Conservation (phyloP, 768 basidiomycete genomes). For the Pulveroboletus sp. region DNA sequence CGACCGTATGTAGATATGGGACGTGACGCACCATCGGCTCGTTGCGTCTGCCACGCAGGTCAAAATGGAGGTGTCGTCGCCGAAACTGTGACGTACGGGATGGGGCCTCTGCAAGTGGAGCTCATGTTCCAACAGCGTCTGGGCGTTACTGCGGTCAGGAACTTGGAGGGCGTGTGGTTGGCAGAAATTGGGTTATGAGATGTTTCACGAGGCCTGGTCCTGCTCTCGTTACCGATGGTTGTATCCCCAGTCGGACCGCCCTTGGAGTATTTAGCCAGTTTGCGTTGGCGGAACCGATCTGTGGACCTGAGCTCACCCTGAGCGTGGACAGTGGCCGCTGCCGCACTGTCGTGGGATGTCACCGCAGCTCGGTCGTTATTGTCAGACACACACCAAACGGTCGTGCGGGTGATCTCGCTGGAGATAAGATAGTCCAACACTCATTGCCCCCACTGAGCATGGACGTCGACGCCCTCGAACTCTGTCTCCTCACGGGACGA, state of each 20-base stretch:
- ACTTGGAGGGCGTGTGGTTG: too few relatives aligned
- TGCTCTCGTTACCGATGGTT: not conserved
- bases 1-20: slow-evolving; percentile 35
- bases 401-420: too few relatives aligned
- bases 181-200: not conserved
- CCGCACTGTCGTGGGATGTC: slow-evolving; percentile 1
- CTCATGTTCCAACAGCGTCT: not conserved
- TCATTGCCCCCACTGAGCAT: slow-evolving; percentile 4
- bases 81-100: slow-evolving; percentile 14
- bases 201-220: not conserved
- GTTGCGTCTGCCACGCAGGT: slow-evolving; percentile 42
- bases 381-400: too few relatives aligned
- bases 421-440: too few relatives aligned
- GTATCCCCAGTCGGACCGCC: too few relatives aligned
- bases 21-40: slow-evolving; percentile 33
- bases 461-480: slow-evolving; percentile 40
- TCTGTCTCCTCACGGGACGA: slow-evolving; percentile 49
- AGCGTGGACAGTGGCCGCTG: not conserved
- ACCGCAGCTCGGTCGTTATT: too few relatives aligned
- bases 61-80: slow-evolving; percentile 27
- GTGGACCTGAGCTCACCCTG: not conserved
- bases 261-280: not conserved
- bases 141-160: not conserved
- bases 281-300: not conserved
- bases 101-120: not conserved